Conservation (phyloP, 495 filamentous ascomycete species). For the Talaromyces trachyspermus region DNA sequence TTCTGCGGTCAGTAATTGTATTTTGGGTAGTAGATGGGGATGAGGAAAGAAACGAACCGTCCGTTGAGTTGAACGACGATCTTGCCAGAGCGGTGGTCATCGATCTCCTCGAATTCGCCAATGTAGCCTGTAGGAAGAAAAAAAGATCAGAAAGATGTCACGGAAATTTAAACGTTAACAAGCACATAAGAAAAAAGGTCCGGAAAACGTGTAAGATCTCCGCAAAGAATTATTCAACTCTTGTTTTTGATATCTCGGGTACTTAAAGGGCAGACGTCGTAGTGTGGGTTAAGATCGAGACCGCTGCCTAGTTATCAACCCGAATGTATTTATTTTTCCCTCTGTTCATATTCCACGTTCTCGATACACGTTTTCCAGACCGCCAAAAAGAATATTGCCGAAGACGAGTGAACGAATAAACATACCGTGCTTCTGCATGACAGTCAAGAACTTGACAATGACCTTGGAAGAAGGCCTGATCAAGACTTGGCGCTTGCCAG, state of each 20-base stretch:
- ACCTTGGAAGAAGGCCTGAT: conserved; percentile 97
- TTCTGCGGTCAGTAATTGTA: background rate
- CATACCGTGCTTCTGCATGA: conserved; percentile 99
- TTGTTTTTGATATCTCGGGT: conserved; percentile 71
- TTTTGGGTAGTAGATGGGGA: background rate
- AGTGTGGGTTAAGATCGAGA: conserved; percentile 53
- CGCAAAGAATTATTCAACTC: conserved; percentile 37
- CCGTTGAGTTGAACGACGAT: conserved; percentile 94
- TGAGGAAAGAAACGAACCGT: conserved; percentile 35
- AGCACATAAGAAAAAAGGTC: conserved; percentile 52
- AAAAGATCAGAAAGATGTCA: conserved; percentile 62
- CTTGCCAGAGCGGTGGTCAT: conserved; percentile 98
- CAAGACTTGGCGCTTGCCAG: conserved; percentile 94
- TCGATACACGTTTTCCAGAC: conserved; percentile 7
- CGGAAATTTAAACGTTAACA: conserved; percentile 85
- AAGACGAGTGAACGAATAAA: conserved; percentile 19
- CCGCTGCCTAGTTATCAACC: conserved; percentile 99
- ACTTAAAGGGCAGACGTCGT: conserved; percentile 99
- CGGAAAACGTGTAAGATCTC: conserved; percentile 90
- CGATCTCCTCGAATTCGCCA: conserved; percentile 99
- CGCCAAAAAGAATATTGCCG: no score
- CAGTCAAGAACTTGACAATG: conserved; percentile 96
- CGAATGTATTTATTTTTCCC: conserved; percentile 42
- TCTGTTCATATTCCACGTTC: background rate
- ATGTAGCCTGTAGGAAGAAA: conserved; percentile 71